Evolutionary conservation across 345 rosid species (phyloP).

Genomic region (Salix caprea): DNA sequence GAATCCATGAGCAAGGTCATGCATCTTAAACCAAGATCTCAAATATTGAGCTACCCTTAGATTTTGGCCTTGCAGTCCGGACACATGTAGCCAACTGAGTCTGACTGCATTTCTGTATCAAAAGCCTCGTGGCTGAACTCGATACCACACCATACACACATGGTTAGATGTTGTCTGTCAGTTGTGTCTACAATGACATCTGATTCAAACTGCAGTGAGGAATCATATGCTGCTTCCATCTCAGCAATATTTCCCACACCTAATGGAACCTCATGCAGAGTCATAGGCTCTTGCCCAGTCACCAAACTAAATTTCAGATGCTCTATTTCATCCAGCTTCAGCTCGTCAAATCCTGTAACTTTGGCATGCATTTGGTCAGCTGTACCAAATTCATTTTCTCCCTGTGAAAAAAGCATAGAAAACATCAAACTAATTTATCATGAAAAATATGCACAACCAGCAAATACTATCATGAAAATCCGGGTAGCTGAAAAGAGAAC

Average conservation of each 20-base stretch:
- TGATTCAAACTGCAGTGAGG: slow-evolving; percentile 36
- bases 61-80: slow-evolving; percentile 59
- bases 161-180: slow-evolving; percentile 25
- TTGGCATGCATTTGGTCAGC: slow-evolving; percentile 23
- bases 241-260: slow-evolving; percentile 25
- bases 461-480: not conserved
- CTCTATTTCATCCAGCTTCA: slow-evolving; percentile 48
- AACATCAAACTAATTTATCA: not conserved
- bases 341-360: slow-evolving; percentile 37
- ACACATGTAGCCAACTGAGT: slow-evolving; percentile 70
- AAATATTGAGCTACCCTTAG: slow-evolving; percentile 34
- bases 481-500: not conserved
- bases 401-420: slow-evolving; percentile 35
- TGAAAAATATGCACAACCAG: slow-evolving; percentile 3
- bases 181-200: slow-evolving; percentile 22
- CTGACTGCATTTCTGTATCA: slow-evolving; percentile 51
- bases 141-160: slow-evolving; percentile 60
- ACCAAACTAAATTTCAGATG: slow-evolving; percentile 33
- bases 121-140: slow-evolving; percentile 53
- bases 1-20: not conserved
- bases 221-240: slow-evolving; percentile 26
- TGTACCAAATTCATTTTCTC: slow-evolving; percentile 21
- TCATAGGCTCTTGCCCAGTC: slow-evolving; percentile 26
- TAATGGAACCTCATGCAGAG: slow-evolving; percentile 31
- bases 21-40: not conserved